Evolutionary conservation across 2,329 filamentous ascomycete genomes (phyloP).

Genomic region (Colletotrichum sp.): DNA sequence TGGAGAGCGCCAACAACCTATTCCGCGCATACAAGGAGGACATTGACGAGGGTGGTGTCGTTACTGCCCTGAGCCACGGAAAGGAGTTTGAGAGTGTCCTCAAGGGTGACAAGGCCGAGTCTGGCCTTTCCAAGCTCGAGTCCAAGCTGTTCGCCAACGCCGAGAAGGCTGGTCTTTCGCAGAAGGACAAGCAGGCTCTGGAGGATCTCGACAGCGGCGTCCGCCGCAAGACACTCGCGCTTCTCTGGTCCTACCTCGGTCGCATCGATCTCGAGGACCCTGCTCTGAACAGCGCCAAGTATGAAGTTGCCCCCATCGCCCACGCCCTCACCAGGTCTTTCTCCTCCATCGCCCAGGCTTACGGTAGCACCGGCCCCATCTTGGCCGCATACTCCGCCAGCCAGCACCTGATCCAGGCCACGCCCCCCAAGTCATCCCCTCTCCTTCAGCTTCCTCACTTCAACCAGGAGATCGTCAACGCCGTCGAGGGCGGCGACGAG

Average conservation of each 20-base stretch:
- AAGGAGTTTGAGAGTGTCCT: constrained; percentile 83
- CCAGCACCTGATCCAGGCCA: constrained; percentile 88
- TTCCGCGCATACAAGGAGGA: constrained; percentile 92
- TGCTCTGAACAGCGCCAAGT: constrained; percentile 83
- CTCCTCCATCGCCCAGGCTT: constrained; percentile 84
- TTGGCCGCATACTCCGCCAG: constrained; percentile 81
- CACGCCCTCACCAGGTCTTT: constrained; percentile 86
- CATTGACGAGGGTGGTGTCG: constrained; percentile 79
- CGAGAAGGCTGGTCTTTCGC: constrained; percentile 64
- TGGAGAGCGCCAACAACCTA: constrained; percentile 92
- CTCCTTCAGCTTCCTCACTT: constrained; percentile 92
- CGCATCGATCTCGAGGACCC: constrained; percentile 84
- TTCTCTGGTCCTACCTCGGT: constrained; percentile 95
- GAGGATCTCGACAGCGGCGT: constrained; percentile 80
- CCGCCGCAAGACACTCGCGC: constrained; percentile 83
- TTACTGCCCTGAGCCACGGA: constrained; percentile 82
- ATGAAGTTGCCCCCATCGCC: constrained; percentile 86
- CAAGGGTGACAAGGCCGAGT: constrained; percentile 78
- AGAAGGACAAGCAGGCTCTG: constrained; percentile 78
- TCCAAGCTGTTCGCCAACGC: constrained; percentile 69
- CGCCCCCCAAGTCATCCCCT: constrained; percentile 82
- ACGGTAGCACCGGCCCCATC: constrained; percentile 82
- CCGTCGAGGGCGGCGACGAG: constrained; percentile 72
- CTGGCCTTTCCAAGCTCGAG: constrained; percentile 83
- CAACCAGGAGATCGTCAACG: constrained; percentile 68